Conservation (phyloP, 345 rosid genomes). For the Arabidopsis thaliana region TAIR10.1 NC_003076.8:6494501-6495000, state of each 20-base stretch:
- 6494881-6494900: conserved; percentile 81
- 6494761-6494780: conserved; percentile 75
- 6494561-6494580: conserved; percentile 72
- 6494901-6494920: conserved; percentile 79
- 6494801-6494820: conserved; percentile 87
- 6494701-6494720: conserved; percentile 85
- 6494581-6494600: conserved; percentile 83
- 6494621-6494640: conserved; percentile 86
- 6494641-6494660: conserved; percentile 95
- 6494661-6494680: conserved; percentile 62
- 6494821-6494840: conserved; percentile 72
- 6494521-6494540: conserved; percentile 91
- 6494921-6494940: conserved; percentile 65
- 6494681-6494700: conserved; percentile 89
- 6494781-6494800: conserved; percentile 70
- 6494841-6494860: conserved; percentile 82
- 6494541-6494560: conserved; percentile 84
- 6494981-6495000: conserved; percentile 76
- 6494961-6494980: conserved; percentile 69
- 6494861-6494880: conserved; percentile 74
- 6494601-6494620: conserved; percentile 98
- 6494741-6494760: conserved; percentile 80
- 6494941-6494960: conserved; percentile 78
- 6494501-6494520: conserved; percentile 68
- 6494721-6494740: conserved; percentile 75